Percentiles rank a stretch among this genome's conserved stretches.
phyloP scores from a whole-genome alignment of 2,329 filamentous ascomycete species.

The Malbranchea cinnamomea region DNA sequence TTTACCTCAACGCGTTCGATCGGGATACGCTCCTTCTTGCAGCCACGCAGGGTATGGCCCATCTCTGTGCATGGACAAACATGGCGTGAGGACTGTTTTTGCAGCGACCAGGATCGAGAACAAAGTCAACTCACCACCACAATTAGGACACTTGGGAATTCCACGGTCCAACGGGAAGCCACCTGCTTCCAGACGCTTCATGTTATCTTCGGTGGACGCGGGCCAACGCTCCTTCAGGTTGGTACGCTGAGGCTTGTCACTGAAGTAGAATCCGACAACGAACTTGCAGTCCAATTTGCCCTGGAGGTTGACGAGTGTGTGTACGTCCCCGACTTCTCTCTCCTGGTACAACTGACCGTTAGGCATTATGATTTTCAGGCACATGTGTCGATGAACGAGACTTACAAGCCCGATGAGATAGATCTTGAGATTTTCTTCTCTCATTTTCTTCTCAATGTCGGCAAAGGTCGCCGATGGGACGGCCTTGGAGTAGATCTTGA shows the following conservation, averaged over 20 bases:
- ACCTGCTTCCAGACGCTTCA: constrained; percentile 36
- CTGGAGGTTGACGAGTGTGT: constrained; percentile 38
- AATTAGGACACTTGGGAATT: constrained; percentile 37
- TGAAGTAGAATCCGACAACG: constrained; percentile 35
- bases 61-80: constrained; percentile 21
- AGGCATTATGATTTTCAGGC: constrained; percentile 3
- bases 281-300: constrained; percentile 38
- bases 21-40: constrained; percentile 31
- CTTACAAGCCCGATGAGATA: constrained; percentile 38
- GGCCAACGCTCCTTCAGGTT: constrained; percentile 37
- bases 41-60: constrained; percentile 34
- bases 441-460: constrained; percentile 37
- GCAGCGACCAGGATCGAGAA: no score
- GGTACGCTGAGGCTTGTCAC: constrained; percentile 31
- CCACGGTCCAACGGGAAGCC: constrained; percentile 36
- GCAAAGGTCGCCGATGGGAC: constrained; percentile 30
- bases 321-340: constrained; percentile 26
- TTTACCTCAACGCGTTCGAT: constrained; percentile 30
- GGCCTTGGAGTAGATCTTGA: constrained; percentile 38
- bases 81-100: no score
- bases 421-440: constrained; percentile 31
- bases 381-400: constrained; percentile 2
- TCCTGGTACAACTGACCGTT: constrained; percentile 24
- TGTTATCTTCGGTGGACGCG: constrained; percentile 32
- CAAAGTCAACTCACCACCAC: constrained; percentile 25